Conservation (phyloP, 345 rosid genomes). For the Sapria himalayana region DNA sequence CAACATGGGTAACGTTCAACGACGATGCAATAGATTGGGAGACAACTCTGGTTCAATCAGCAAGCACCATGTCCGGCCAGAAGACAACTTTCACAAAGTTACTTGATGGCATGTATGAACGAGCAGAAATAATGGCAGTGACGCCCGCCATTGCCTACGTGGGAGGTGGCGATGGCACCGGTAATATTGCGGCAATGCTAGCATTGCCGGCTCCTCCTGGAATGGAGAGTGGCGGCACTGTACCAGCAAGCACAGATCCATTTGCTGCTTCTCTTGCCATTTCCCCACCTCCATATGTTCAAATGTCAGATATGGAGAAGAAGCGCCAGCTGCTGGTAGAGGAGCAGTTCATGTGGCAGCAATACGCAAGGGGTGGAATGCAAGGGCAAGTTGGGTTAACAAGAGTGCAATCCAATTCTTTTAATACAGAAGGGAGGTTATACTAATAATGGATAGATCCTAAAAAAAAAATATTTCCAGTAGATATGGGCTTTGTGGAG, state of each 20-base stretch:
- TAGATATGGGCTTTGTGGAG: too few relatives aligned
- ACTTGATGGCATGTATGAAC: constrained; percentile 45
- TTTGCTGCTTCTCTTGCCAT: constrained; percentile 28
- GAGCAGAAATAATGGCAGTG: constrained; percentile 14
- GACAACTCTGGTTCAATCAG: constrained; percentile 45
- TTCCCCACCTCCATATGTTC: constrained; percentile 31
- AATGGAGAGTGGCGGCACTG: not conserved
- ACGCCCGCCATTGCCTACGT: constrained; percentile 9
- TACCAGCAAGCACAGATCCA: constrained; percentile 14
- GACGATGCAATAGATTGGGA: constrained; percentile 57
- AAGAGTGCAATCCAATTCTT: constrained; percentile 13
- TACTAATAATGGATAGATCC: too few relatives aligned
- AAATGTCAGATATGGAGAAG: constrained; percentile 42
- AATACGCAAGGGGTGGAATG: constrained; percentile 25
- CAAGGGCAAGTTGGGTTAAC: constrained; percentile 25
- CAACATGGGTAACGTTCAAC: constrained; percentile 46
- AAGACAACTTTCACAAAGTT: constrained; percentile 14
- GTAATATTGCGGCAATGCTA: constrained; percentile 35
- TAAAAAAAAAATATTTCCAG: too few relatives aligned
- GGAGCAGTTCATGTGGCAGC: constrained; percentile 40
- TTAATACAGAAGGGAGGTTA: constrained; percentile 16
- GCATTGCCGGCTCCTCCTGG: constrained; percentile 32
- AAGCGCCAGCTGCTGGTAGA: constrained; percentile 28
- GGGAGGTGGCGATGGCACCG: constrained; percentile 36
- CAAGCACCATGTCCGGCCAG: constrained; percentile 24